Conservation (phyloP, 2,329 filamentous ascomycete species). For the Chaetomium olivaceum region DNA sequence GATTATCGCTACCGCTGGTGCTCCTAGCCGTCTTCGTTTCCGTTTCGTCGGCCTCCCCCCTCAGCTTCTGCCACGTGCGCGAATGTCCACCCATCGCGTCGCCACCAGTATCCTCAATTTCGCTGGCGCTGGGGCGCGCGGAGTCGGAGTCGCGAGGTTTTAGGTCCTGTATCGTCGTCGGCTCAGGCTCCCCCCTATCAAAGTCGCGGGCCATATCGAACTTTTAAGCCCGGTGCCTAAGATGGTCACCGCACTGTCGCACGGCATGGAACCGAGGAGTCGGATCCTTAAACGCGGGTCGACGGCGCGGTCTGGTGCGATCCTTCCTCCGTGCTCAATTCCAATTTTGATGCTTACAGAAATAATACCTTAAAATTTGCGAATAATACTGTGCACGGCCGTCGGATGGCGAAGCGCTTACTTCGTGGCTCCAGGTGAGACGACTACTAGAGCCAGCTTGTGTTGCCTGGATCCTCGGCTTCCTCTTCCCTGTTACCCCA, state of each 20-base stretch:
- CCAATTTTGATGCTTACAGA: neutral
- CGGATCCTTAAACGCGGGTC: neutral
- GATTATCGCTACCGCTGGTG: neutral
- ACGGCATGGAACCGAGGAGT: neutral
- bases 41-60: neutral
- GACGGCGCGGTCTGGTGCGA: neutral
- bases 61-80: slow-evolving; percentile 14
- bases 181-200: neutral
- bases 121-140: neutral
- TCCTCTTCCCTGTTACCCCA: slow-evolving; percentile 1
- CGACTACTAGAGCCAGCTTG: neutral
- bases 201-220: slow-evolving; percentile 6
- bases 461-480: neutral
- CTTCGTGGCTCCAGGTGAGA: neutral
- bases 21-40: slow-evolving; percentile 4
- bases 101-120: neutral
- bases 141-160: neutral
- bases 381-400: neutral
- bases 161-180: neutral
- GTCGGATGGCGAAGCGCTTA: neutral
- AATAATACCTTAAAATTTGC: neutral
- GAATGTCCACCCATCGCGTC: slow-evolving; percentile 9
- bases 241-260: neutral
- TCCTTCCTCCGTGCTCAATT: neutral
- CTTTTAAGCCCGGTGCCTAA: neutral